Base-by-base conservation (phyloP, 208 protist species). In the Wallacemonas sp. region DNA sequence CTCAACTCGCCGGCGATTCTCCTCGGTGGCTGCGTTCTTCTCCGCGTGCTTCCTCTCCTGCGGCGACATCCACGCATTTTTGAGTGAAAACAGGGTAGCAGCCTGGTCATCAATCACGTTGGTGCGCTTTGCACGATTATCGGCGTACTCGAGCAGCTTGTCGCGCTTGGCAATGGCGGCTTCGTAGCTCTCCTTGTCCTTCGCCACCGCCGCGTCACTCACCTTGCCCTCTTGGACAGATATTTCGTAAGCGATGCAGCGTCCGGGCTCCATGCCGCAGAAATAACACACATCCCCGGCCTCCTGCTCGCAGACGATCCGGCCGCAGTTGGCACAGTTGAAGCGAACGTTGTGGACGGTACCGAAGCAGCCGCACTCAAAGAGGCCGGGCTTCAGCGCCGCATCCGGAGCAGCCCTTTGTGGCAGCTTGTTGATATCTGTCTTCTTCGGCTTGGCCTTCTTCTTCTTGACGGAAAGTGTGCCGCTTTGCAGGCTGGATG, bases 241-340 rank as follows among this genome's bases (percentile, higher is more conserved):
- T 48, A 94, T 87, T 49, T 94, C 89, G 61, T 91, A 93, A 16
- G 85, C 84, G 18, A 93, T 75, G 73, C 87, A 95, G 2, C 68
- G 73, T 33, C 54, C 49, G 18, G 92, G 89, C 39, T 85, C 77
- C 26, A 94, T 45, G 2, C 87, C 92, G 74, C 92, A 97, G 20
- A 68, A 79, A 70, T 95, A 97, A 76, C 92, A 97, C 39, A 57
- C 55, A 26, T 91, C 87, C 66, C 83, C 76, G 3, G 77, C 67
- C 72, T 97, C 92, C 75, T 95, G 84, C 76, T 91, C 86, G 66
- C 92, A 97, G 61, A 97, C 89, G 72, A 97, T 93, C 22, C 92
- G 84, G 0, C 92, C 92, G 67, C 92, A 97, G 74, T 97, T 94
- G 29, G 71, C 80, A 76, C 92, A 97, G 75, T 92, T 95, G 42